Conservation (phyloP, 768 basidiomycete genomes). For the Hericium coralloides region DNA sequence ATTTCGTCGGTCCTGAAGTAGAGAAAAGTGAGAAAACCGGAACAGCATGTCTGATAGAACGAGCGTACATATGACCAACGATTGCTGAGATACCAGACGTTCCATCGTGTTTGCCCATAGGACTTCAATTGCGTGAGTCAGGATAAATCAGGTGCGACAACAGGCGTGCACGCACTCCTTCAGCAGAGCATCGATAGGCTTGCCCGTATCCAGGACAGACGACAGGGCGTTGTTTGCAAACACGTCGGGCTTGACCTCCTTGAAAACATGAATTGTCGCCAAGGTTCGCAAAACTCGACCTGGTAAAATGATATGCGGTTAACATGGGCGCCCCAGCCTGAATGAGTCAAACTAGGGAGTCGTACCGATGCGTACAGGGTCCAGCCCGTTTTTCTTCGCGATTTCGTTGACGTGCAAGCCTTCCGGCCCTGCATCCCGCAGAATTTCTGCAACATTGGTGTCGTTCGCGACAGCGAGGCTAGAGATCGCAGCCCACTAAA, state of each 20-base stretch:
- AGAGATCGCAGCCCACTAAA: neutral
- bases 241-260: slow-evolving; percentile 14
- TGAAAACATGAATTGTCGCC: slow-evolving; percentile 18
- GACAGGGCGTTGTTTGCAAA: slow-evolving; percentile 17
- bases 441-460: neutral
- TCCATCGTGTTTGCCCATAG: neutral
- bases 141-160: neutral
- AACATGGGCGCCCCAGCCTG: neutral
- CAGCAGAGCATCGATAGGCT: slow-evolving; percentile 1
- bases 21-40: neutral
- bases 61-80: neutral
- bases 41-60: neutral
- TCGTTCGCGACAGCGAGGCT: neutral
- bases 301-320: neutral
- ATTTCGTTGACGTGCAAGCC: slow-evolving; percentile 1
- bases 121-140: neutral
- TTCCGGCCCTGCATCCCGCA: neutral
- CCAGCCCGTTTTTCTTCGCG: neutral
- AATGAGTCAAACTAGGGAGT: neutral
- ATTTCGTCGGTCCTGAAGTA: neutral
- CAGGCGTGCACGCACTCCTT: neutral
- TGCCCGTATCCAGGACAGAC: neutral
- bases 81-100: neutral
- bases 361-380: neutral
- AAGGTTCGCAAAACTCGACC: slow-evolving; percentile 17